These are phyloP conservation scores for Chenopodium formosanum DNA, from an alignment of 148 eudicot species.

Conservation along the genomic window DNA sequence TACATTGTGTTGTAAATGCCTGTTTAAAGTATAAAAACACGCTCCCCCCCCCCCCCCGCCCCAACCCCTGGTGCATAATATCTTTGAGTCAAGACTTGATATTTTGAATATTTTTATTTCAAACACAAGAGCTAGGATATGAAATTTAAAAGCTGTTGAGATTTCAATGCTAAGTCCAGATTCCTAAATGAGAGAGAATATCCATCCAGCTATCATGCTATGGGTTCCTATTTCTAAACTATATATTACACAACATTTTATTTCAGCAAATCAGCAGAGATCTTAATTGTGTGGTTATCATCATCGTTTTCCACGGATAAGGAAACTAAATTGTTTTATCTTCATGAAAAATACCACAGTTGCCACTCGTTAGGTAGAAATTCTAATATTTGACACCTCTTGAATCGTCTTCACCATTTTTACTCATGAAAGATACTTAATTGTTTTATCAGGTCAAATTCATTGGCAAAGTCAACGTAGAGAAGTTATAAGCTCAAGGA, in stretches of 20 bases:
- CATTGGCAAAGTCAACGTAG: background rate
- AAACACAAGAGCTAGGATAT: background rate
- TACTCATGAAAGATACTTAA: background rate
- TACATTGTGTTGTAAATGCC: background rate
- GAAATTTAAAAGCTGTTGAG: background rate
- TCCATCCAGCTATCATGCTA: background rate
- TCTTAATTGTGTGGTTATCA: background rate
- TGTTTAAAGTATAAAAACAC: background rate
- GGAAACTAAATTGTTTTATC: too few species aligned
- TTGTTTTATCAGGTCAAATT: background rate
- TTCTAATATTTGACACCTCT: background rate
- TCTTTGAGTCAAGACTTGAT: background rate
- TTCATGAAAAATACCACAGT: background rate
- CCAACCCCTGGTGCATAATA: background rate
- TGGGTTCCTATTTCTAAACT: too few species aligned
- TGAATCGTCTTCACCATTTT: background rate
- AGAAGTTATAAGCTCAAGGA: background rate
- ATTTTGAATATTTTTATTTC: background rate
- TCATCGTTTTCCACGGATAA: background rate
- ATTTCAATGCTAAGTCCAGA: background rate
- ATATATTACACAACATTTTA: background rate
- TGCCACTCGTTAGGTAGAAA: background rate
- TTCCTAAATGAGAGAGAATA: background rate
- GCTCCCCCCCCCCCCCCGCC: background rate
- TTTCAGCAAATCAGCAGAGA: too few species aligned